Percentiles rank a stretch among this genome's conserved stretches.
Conservation (phyloP, 768 basidiomycete genomes). For the Termitomyces heimii region DNA sequence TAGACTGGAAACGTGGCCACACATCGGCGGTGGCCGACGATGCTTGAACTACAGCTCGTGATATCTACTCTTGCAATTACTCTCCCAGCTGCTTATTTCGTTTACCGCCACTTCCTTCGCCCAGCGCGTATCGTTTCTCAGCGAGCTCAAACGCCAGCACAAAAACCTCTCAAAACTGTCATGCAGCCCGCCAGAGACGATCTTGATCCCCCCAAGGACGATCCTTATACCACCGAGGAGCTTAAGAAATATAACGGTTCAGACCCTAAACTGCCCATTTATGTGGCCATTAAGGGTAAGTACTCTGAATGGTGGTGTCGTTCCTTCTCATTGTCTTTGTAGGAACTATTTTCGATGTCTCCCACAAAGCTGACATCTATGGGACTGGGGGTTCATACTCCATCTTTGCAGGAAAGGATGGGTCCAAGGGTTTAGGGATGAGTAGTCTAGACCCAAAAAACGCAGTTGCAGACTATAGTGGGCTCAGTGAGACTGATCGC, state of each 20-base stretch:
- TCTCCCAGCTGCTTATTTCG: slow-evolving; percentile 20
- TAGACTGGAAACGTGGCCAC: not conserved
- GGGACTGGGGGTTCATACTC: slow-evolving; percentile 75
- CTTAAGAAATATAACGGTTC: slow-evolving; percentile 71
- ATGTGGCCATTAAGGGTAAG: slow-evolving; percentile 88
- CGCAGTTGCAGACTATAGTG: slow-evolving; percentile 83
- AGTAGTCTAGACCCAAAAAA: slow-evolving; percentile 83
- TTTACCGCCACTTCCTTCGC: slow-evolving; percentile 14
- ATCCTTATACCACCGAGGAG: slow-evolving; percentile 67
- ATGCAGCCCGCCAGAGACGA: slow-evolving; percentile 65
- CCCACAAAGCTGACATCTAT: slow-evolving; percentile 82
- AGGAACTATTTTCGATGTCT: slow-evolving; percentile 91
- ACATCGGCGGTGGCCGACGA: slow-evolving; percentile 13
- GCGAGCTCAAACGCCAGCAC: slow-evolving; percentile 19
- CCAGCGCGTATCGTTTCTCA: slow-evolving; percentile 5
- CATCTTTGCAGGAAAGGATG: slow-evolving; percentile 93
- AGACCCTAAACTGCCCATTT: slow-evolving; percentile 64
- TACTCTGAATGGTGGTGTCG: not conserved
- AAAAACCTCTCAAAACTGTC: slow-evolving; percentile 44
- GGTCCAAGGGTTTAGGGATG: slow-evolving; percentile 82
- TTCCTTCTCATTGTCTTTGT: slow-evolving; percentile 17
- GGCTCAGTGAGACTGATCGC: slow-evolving; percentile 60
- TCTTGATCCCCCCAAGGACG: slow-evolving; percentile 67
- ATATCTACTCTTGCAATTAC: slow-evolving; percentile 20
- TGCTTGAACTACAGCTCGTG: slow-evolving; percentile 17